Conservation (phyloP, 23 red algal species). For the Gracilaria caudata region DNA sequence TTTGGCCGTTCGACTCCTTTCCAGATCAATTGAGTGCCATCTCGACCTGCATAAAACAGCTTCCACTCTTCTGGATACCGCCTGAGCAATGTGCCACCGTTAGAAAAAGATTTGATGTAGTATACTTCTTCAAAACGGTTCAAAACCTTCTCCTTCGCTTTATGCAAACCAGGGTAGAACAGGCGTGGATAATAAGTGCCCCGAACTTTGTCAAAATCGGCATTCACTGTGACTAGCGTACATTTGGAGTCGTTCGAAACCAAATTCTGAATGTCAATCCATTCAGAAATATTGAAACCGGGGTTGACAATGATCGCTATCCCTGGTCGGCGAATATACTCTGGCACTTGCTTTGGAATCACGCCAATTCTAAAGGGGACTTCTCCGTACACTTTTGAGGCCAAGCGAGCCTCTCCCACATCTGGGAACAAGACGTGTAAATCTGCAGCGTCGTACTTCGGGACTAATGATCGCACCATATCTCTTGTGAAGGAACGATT, state of each 20-base stretch:
- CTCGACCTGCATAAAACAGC: slow-evolving; percentile 44
- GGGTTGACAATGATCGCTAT: slow-evolving; percentile 81
- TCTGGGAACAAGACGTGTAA: slow-evolving; percentile 76
- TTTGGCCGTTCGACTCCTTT: slow-evolving; percentile 36
- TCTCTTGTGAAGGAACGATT: slow-evolving; percentile 76
- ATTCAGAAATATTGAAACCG: slow-evolving; percentile 94
- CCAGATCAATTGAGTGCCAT: slow-evolving; percentile 38
- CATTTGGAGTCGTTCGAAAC: slow-evolving; percentile 29
- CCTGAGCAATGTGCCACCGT: slow-evolving; percentile 63
- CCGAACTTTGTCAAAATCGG: slow-evolving; percentile 86
- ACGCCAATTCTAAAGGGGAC: slow-evolving; percentile 41
- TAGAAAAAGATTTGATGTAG: slow-evolving; percentile 75
- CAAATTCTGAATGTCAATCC: slow-evolving; percentile 81
- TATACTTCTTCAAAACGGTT: slow-evolving; percentile 89
- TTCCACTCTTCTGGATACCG: slow-evolving; percentile 69
- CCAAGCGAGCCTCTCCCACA: slow-evolving; percentile 65
- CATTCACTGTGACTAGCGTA: slow-evolving; percentile 88
- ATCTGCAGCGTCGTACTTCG: slow-evolving; percentile 7
- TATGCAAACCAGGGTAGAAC: slow-evolving; percentile 86
- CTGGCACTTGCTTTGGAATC: slow-evolving; percentile 34
- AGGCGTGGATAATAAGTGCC: slow-evolving; percentile 91
- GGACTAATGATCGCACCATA: slow-evolving; percentile 33
- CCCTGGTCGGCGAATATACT: slow-evolving; percentile 6
- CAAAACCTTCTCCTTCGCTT: slow-evolving; percentile 71
- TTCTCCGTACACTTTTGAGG: slow-evolving; percentile 51